Evolutionary conservation across 139 green algal species (phyloP).

Genomic region (Dunaliella primolecta): DNA sequence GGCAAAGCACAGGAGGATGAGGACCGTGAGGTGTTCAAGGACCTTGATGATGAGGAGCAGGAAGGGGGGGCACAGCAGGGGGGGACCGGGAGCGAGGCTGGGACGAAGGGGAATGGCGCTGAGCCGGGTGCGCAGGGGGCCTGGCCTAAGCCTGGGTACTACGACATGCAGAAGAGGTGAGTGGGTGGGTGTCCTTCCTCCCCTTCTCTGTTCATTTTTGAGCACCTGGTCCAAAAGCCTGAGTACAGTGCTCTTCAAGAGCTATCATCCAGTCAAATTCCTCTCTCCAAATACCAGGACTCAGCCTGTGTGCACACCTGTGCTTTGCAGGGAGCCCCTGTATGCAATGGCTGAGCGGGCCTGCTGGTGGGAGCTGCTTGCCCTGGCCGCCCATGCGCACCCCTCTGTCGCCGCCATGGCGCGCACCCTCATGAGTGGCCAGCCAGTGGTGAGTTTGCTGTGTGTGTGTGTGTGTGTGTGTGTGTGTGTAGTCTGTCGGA

Average conservation of each 20-base stretch:
- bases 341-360: constrained; percentile 66
- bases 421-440: constrained; percentile 76
- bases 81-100: neutral
- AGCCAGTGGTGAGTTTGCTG: constrained; percentile 32
- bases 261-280: no score
- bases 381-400: constrained; percentile 80
- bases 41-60: constrained; percentile 33
- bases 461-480: neutral
- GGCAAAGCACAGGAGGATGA: constrained; percentile 23
- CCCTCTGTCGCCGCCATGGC: constrained; percentile 87
- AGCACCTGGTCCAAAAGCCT: no score
- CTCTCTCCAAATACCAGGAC: no score
- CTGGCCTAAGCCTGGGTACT: constrained; percentile 54
- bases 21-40: constrained; percentile 57
- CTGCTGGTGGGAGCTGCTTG: constrained; percentile 89
- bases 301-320: no score
- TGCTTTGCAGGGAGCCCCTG: constrained; percentile 75
- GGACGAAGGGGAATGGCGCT: neutral
- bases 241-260: no score
- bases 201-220: no score
- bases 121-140: constrained; percentile 1
- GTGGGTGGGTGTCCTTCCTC: no score
- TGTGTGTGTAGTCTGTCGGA: neutral
- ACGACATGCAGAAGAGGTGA: constrained; percentile 83
- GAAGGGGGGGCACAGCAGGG: constrained; percentile 30